Evolutionary conservation across 495 filamentous ascomycete species (phyloP).

Genomic region (Astrothelium macrocarpum): DNA sequence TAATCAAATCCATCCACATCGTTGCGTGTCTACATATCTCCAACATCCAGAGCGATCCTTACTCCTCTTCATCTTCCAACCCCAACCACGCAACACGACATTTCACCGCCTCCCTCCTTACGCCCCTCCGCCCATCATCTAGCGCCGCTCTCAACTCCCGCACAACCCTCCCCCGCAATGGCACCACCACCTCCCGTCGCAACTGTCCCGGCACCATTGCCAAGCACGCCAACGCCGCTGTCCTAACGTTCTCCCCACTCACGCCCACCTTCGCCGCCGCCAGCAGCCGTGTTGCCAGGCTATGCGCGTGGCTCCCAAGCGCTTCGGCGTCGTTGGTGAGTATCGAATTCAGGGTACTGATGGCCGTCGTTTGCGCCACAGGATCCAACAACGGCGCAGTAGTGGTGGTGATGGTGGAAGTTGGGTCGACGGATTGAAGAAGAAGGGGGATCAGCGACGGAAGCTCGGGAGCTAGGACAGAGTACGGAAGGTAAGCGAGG

Average conservation of each 20-base stretch:
- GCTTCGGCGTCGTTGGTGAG: slow-evolving; percentile 48
- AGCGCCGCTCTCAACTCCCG: slow-evolving; percentile 43
- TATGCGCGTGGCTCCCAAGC: slow-evolving; percentile 50
- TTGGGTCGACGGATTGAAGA: slow-evolving; percentile 59
- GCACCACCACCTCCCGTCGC: slow-evolving; percentile 41
- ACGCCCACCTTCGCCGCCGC: slow-evolving; percentile 12
- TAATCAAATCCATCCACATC: background rate
- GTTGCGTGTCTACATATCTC: background rate
- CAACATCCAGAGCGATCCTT: no score
- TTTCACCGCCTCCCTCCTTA: slow-evolving; percentile 59
- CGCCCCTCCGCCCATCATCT: slow-evolving; percentile 59
- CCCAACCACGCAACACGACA: slow-evolving; percentile 57
- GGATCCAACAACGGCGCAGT: slow-evolving; percentile 16
- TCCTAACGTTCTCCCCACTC: slow-evolving; percentile 40
- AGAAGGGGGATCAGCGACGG: slow-evolving; percentile 54
- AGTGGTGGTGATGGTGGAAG: slow-evolving; percentile 28
- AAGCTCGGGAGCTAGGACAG: slow-evolving; percentile 51
- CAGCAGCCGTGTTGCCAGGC: slow-evolving; percentile 50
- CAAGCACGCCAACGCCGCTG: slow-evolving; percentile 47
- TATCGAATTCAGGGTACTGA: slow-evolving; percentile 50
- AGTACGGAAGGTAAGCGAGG: slow-evolving; percentile 49
- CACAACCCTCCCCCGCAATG: slow-evolving; percentile 48
- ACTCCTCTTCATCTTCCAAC: slow-evolving; percentile 53
- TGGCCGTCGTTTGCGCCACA: slow-evolving; percentile 52
- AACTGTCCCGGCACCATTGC: slow-evolving; percentile 41